These are phyloP conservation scores for Quercus robur DNA, from an alignment of 306 rosid species.

Conservation along the genomic window DNA sequence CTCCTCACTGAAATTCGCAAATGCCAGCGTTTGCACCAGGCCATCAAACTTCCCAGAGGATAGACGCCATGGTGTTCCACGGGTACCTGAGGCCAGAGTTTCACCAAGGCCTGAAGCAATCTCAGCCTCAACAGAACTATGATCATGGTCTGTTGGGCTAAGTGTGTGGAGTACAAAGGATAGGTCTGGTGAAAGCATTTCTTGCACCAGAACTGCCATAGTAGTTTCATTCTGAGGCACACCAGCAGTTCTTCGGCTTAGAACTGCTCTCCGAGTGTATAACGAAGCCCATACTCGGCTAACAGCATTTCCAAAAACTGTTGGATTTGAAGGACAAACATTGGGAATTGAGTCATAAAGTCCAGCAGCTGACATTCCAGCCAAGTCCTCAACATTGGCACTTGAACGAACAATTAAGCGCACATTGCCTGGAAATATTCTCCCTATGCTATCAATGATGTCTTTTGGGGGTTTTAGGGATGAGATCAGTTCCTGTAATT, in stretches of 20 bases:
- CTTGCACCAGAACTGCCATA: constrained; percentile 93
- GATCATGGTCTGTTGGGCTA: constrained; percentile 72
- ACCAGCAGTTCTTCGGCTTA: constrained; percentile 80
- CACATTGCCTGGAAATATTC: constrained; percentile 59
- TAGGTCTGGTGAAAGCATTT: constrained; percentile 92
- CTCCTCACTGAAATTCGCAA: constrained; percentile 95
- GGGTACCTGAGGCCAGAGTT: constrained; percentile 93
- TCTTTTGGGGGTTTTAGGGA: constrained; percentile 63
- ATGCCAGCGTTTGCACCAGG: constrained; percentile 62
- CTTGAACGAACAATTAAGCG: constrained; percentile 88
- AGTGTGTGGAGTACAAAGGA: constrained; percentile 87
- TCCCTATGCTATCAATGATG: constrained; percentile 55
- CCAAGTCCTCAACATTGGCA: constrained; percentile 95
- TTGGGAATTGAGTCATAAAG: constrained; percentile 94
- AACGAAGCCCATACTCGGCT: constrained; percentile 90
- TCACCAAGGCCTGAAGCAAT: constrained; percentile 96
- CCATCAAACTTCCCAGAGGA: constrained; percentile 85
- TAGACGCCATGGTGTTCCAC: constrained; percentile 94
- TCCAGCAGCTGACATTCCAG: constrained; percentile 98
- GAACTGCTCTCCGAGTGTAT: constrained; percentile 83
- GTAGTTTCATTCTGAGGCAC: constrained; percentile 82
- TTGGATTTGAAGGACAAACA: constrained; percentile 74
- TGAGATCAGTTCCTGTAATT: constrained; percentile 75
- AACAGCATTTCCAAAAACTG: constrained; percentile 60
- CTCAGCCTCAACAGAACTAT: constrained; percentile 80